Base-by-base conservation (phyloP, 345 rosid genomes). In the Erodium maritimum region DNA sequence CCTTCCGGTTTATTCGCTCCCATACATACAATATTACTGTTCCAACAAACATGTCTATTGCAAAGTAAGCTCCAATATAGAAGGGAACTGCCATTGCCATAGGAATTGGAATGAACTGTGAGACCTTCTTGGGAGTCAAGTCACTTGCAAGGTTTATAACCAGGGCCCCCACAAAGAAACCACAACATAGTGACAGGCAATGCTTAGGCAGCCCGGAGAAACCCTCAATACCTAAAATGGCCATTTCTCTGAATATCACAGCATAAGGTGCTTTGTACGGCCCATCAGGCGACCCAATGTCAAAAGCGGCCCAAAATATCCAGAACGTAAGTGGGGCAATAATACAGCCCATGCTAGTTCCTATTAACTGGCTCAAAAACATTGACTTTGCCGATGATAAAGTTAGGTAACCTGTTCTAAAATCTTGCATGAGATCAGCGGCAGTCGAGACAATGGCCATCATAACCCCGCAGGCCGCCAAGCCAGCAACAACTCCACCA, bases 371-470 rank as follows among this genome's bases (percentile, higher is more conserved):
- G 74, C 88, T 88, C 67, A 88, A 86, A 65, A 91, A 88, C 96
- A 88, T 82, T 20, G 96, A 88, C 67, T 80, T 91, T 59, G 95
- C 95, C 5, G 98, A 91, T 21, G 98, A 86, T 61, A 80, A 60
- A 19, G 98, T 88, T 48, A 84, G 88, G 76, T 86, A 86, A 62
- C 90, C 90, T 5, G 93, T 88, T 79, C 86, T 91, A 64, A 91
- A 88, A 73, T 91, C 96, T 75, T 88, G 96, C 96, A 91, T 86
- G 21, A 91, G 95, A 77, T 91, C 95, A 56, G 96, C 95, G 6
- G 97, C 97, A 0, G 87, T 91, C 50, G 97, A 79, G 73, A 91
- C 91, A 19, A 91, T 91, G 52, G 95, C 65, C 95, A 87, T 91
- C 97, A 91, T 91, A 25, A 84, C 79, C 21, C 90, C 95, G 68